Base-by-base conservation (phyloP, 2,329 filamentous ascomycete genomes). In the Aspergillus sp. region DNA sequence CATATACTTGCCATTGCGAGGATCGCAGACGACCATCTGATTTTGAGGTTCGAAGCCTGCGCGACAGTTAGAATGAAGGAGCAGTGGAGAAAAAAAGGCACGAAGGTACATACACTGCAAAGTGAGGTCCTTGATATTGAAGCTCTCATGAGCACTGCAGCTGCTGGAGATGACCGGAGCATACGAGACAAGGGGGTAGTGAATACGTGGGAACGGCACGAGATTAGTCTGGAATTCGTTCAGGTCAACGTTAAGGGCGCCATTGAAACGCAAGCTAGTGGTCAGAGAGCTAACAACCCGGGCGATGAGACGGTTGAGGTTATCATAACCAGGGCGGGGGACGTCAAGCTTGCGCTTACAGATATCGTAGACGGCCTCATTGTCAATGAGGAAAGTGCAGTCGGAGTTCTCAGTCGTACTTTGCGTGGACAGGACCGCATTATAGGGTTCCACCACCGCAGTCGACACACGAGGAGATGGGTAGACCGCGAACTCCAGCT, bases 141-240 rank as follows among this genome's bases (percentile, higher is more conserved):
- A 93, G 81, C 88, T 91, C 81, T 95, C 90, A 72, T 95, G 90
- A 46, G 87, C 84, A 76, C 89, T 91, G 84, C 90, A 90, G 80
- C 84, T 82, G 57, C 86, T 85, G 27, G 82, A 84, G 58, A 87
- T 80, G 54, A 88, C 84, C 2, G 85, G 85, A 2, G 85, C 84
- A 66, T 87, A 88, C 65, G 80, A 83, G 74, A 88, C 86, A 62
- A 88, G 74, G 45, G 85, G 85, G 70, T 87, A 88, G 71, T 88
- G 85, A 64, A 88, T 87, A 70, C 86, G 81, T 23, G 86, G 86
- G 73, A 86, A 88, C 6, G 86, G 86, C 50, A 88, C 85, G 73
- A 88, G 73, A 72, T 88, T 88, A 65, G 85, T 88, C 76, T 88
- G 85, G 78, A 88, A 88, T 70, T 88, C 85, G 68, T 85, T 85